Evolutionary conservation across 345 rosid genomes (phyloP), one percentile per base, ranked within the genome.

Genomic region (Passiflora organensis): DNA sequence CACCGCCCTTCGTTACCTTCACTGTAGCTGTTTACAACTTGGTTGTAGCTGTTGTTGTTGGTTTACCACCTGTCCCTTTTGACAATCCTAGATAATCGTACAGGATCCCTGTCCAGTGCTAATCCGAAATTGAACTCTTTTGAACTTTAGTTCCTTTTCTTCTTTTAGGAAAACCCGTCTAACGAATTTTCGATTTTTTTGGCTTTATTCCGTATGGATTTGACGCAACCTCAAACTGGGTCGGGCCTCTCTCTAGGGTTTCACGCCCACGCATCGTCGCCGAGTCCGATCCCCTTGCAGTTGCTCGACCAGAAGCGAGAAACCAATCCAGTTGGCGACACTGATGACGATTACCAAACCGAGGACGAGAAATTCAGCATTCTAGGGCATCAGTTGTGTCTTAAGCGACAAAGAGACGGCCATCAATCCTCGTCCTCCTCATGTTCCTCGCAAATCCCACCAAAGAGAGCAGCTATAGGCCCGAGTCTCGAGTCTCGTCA

Each of bases 151-250:
- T n/a, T n/a, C n/a, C n/a, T n/a, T n/a, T n/a, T n/a, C n/a, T n/a
- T n/a, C n/a, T n/a, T n/a, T n/a, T n/a, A n/a, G n/a, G n/a, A n/a
- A n/a, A n/a, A n/a, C n/a, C n/a, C n/a, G n/a, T n/a, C n/a, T n/a
- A n/a, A n/a, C n/a, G n/a, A n/a, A n/a, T n/a, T n/a, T n/a, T n/a
- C n/a, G n/a, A n/a, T n/a, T n/a, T n/a, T n/a, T n/a, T n/a, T n/a
- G n/a, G n/a, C n/a, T n/a, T n/a, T n/a, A n/a, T n/a, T n/a, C n/a
- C 58, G 63, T 53, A 89, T 87, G 97, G 95, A 81, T 78, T 69
- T 84, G 20, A 66, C 83, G 25, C 81, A 65, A 56, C 68, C 87
- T 23, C 71, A 82, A 22, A 82, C 43, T 41, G 43, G 80, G 19
- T 57, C 82, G 34, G 72, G 74, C 19, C 65, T 84, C 24, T 75